A percentile compares a stretch with the other conserved stretches of the same genome.
Conservation (phyloP, 2,329 filamentous ascomycete genomes). For the Fusarium ambrosium region DNA sequence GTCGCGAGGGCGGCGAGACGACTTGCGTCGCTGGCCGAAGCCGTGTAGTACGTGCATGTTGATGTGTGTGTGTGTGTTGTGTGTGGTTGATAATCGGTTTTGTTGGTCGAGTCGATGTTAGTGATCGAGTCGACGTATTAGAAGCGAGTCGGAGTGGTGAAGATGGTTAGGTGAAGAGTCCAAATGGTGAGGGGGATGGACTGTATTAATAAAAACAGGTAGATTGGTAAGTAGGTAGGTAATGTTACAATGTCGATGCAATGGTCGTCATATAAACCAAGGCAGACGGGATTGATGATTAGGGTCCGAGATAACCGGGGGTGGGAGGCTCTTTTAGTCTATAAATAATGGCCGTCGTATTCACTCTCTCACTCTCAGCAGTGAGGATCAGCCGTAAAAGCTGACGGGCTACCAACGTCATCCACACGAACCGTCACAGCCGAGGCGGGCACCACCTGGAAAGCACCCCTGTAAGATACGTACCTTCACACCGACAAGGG, state of each 20-base stretch:
- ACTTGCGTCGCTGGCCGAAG: slow-evolving; percentile 55
- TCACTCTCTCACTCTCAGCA: background rate
- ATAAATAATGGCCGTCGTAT: slow-evolving; percentile 43
- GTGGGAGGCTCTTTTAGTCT: slow-evolving; percentile 31
- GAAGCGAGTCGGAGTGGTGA: slow-evolving; percentile 11
- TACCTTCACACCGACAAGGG: background rate
- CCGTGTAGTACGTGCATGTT: slow-evolving; percentile 55
- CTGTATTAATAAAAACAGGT: slow-evolving; percentile 27
- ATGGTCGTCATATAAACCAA: slow-evolving; percentile 26
- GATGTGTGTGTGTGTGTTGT: slow-evolving; percentile 5
- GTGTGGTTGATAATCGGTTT: slow-evolving; percentile 6
- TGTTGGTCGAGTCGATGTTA: background rate
- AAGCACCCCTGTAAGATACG: slow-evolving; percentile 15
- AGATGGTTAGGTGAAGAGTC: background rate
- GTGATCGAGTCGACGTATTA: background rate
- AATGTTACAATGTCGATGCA: slow-evolving; percentile 32
- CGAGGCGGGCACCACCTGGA: slow-evolving; percentile 24
- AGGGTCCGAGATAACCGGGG: slow-evolving; percentile 25
- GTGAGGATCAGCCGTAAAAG: slow-evolving; percentile 13
- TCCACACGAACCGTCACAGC: slow-evolving; percentile 37
- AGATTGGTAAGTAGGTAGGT: slow-evolving; percentile 1
- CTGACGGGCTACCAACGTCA: slow-evolving; percentile 37
- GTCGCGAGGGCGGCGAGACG: slow-evolving; percentile 51
- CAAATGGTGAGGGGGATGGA: background rate
- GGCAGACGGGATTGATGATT: slow-evolving; percentile 29